Percentiles rank a stretch among this genome's conserved stretches.
phyloP scores from a whole-genome alignment of 371 early-diverging fungal species.

The Catenaria anguillulae region DNA sequence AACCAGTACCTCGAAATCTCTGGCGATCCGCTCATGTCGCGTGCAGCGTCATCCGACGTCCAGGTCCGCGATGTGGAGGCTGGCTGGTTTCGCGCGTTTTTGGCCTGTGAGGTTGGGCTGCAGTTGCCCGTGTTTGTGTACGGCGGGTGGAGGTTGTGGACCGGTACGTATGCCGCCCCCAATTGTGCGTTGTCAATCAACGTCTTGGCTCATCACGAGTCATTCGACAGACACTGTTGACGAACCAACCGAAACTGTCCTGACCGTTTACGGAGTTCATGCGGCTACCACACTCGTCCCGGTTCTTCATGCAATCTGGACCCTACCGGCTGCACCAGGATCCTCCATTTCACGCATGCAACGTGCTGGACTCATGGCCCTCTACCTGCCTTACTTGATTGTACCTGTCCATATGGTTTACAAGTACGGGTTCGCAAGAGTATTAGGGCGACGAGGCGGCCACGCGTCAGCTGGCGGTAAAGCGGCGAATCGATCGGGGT shows the following conservation, averaged over 20 bases:
- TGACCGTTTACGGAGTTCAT: conserved; percentile 43
- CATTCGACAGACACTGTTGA: neutral
- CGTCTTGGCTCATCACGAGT: too few species aligned
- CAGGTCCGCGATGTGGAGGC: neutral
- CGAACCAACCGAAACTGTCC: conserved; percentile 9
- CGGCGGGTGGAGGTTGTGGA: conserved; percentile 31
- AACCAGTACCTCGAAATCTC: conserved; percentile 22
- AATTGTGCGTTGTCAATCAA: too few species aligned
- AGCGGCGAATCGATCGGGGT: too few species aligned
- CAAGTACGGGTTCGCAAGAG: too few species aligned
- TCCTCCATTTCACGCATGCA: too few species aligned
- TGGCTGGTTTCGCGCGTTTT: conserved; percentile 39
- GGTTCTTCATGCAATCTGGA: conserved; percentile 11
- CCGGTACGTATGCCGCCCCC: conserved; percentile 17
- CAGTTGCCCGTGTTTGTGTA: conserved; percentile 52
- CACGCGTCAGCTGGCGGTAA: too few species aligned
- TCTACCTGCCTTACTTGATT: too few species aligned
- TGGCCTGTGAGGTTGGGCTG: conserved; percentile 35
- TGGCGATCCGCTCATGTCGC: conserved; percentile 43
- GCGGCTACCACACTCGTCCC: conserved; percentile 45
- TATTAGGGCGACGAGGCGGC: too few species aligned
- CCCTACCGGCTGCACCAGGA: too few species aligned
- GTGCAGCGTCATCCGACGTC: conserved; percentile 13
- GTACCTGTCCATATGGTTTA: too few species aligned
- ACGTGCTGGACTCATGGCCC: too few species aligned